Evolutionary conservation across 2,329 filamentous ascomycete species (phyloP).

Genomic region (Fusarium pseudonygamai): DNA sequence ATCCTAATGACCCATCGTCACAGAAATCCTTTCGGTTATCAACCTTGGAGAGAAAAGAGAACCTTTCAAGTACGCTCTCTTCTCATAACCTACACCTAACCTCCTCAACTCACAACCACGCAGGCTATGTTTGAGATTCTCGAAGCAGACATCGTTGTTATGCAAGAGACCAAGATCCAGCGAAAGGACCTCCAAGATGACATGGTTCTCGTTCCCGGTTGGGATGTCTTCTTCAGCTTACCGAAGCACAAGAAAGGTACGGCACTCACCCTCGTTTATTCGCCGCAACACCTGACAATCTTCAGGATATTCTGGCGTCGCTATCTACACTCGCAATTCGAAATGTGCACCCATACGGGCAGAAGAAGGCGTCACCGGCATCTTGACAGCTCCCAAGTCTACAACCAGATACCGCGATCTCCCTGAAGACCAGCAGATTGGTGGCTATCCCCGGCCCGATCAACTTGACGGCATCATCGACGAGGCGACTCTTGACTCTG

Average conservation of each 20-base stretch:
- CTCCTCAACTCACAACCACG: not conserved
- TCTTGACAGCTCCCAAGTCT: conserved; percentile 78
- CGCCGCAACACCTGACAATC: not conserved
- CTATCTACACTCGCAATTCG: conserved; percentile 90
- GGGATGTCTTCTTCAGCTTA: conserved; percentile 96
- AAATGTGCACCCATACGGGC: conserved; percentile 87
- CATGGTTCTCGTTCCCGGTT: conserved; percentile 93
- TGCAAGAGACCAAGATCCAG: conserved; percentile 98
- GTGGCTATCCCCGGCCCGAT: conserved; percentile 79
- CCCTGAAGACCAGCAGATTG: conserved; percentile 78
- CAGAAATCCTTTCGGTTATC: conserved; percentile 84
- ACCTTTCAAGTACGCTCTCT: conserved; percentile 68
- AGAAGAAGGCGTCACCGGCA: conserved; percentile 91
- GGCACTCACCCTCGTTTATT: not conserved
- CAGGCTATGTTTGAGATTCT: conserved; percentile 94
- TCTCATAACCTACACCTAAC: not conserved
- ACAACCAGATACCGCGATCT: conserved; percentile 78
- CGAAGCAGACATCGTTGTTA: conserved; percentile 90
- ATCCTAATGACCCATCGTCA: not conserved
- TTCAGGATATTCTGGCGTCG: conserved; percentile 92
- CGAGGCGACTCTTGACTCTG: conserved; percentile 79
- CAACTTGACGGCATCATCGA: conserved; percentile 75
- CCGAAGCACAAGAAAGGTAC: conserved; percentile 92
- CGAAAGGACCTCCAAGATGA: conserved; percentile 91
- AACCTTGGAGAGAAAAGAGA: conserved; percentile 79